A percentile compares a stretch with the other conserved stretches of the same genome.
These are phyloP conservation scores for Letharia lupina DNA, from an alignment of 495 filamentous ascomycete species.

Conservation along the genomic window DNA sequence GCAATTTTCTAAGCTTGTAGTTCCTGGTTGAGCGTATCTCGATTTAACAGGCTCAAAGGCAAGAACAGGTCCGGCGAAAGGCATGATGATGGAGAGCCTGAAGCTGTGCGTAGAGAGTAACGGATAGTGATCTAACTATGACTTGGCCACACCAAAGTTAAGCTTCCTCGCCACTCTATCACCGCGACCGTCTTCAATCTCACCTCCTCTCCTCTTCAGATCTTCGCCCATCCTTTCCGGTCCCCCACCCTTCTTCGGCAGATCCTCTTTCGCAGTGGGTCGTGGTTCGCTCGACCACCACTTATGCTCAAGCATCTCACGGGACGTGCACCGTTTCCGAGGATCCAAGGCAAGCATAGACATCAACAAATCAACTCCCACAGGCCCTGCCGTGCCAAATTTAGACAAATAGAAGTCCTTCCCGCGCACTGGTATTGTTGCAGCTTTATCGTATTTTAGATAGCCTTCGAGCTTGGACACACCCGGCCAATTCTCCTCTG, in stretches of 20 bases:
- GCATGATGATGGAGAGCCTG: not conserved
- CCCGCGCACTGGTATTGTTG: constrained; percentile 52
- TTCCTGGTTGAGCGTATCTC: not conserved
- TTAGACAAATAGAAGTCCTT: constrained; percentile 58
- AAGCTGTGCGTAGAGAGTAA: not conserved
- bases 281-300: constrained; percentile 83
- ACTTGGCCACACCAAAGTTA: constrained; percentile 61
- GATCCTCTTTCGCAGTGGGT: constrained; percentile 73
- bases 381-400: constrained; percentile 68
- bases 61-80: not conserved
- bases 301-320: constrained; percentile 65
- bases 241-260: constrained; percentile 64
- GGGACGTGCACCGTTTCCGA: constrained; percentile 65
- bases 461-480: constrained; percentile 76
- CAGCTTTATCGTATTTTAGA: constrained; percentile 44
- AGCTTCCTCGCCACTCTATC: constrained; percentile 77
- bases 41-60: not conserved
- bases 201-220: constrained; percentile 68
- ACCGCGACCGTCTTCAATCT: constrained; percentile 55
- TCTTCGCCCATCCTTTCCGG: constrained; percentile 73
- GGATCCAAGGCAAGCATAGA: constrained; percentile 82
- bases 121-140: constrained; percentile 31
- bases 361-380: constrained; percentile 81
- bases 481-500: constrained; percentile 91
- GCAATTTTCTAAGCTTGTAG: not conserved